Conservation (phyloP, 192 early-diverging fungal species). For the Phycomyces nitens region DNA sequence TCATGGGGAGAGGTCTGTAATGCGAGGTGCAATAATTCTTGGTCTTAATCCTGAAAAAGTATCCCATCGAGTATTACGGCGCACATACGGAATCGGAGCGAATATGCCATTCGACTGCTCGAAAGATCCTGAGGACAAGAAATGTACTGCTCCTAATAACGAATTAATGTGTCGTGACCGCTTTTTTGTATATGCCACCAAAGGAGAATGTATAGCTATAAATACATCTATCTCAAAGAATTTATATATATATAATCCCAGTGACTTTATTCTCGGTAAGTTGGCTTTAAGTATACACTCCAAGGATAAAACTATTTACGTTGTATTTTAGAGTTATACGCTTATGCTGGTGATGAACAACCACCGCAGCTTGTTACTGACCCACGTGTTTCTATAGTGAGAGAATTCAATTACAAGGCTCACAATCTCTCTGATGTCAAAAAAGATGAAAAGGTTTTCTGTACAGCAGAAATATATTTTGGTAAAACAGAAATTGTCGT, state of each 20-base stretch:
- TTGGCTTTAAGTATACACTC: too few relatives aligned
- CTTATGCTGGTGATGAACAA: not conserved
- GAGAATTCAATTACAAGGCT: slow-evolving; percentile 18
- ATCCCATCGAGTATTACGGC: slow-evolving; percentile 32
- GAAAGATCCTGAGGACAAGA: slow-evolving; percentile 36
- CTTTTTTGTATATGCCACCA: slow-evolving; percentile 36
- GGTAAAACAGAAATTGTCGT: slow-evolving; percentile 37
- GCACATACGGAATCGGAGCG: slow-evolving; percentile 38
- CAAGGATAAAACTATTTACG: too few relatives aligned
- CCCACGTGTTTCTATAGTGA: slow-evolving; percentile 8
- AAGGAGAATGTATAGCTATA: slow-evolving; percentile 32
- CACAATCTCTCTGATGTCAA: slow-evolving; percentile 18
- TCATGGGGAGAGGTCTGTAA: slow-evolving; percentile 42
- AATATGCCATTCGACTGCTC: slow-evolving; percentile 39
- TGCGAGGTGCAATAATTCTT: slow-evolving; percentile 39
- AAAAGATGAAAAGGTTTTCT: slow-evolving; percentile 39
- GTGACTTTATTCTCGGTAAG: too few relatives aligned
- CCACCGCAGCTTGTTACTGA: slow-evolving; percentile 18
- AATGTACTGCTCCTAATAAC: slow-evolving; percentile 35
- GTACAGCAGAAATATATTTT: slow-evolving; percentile 37
- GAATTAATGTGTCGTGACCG: slow-evolving; percentile 36
- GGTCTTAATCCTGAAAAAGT: slow-evolving; percentile 33
- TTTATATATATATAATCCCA: too few relatives aligned
- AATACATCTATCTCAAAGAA: too few relatives aligned
- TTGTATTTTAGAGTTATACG: slow-evolving; percentile 3